Conservation (phyloP, 345 rosid species). For the Stellera chamaejasme region DNA sequence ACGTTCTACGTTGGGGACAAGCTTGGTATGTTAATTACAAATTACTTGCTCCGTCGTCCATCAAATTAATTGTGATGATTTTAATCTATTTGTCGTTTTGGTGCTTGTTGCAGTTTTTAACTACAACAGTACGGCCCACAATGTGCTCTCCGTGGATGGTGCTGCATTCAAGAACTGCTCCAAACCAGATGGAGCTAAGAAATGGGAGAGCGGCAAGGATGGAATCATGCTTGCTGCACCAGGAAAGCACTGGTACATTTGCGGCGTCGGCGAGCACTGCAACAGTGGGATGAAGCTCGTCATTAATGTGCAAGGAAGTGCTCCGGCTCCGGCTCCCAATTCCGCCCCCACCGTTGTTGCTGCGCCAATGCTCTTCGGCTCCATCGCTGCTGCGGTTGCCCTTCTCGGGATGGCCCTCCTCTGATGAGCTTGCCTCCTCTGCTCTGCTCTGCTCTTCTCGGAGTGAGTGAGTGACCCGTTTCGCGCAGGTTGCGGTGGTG, state of each 20-base stretch:
- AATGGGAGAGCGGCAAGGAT: slow-evolving; percentile 16
- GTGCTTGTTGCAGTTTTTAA: slow-evolving; percentile 26
- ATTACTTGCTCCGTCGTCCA: background rate
- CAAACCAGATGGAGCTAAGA: background rate
- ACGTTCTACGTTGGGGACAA: slow-evolving; percentile 27
- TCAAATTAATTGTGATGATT: too few relatives aligned
- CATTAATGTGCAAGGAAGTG: slow-evolving; percentile 18
- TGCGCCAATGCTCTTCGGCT: slow-evolving; percentile 4
- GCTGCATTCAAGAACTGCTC: slow-evolving; percentile 17
- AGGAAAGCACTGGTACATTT: slow-evolving; percentile 30
- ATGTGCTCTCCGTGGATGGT: slow-evolving; percentile 20
- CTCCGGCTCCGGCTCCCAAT: slow-evolving; percentile 1
- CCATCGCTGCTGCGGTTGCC: slow-evolving; percentile 8
- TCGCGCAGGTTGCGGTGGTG: too few relatives aligned
- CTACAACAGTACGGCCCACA: slow-evolving; percentile 17
- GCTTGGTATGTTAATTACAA: slow-evolving; percentile 16
- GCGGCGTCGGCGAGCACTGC: slow-evolving; percentile 20
- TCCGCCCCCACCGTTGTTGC: slow-evolving; percentile 3
- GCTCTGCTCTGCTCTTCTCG: too few relatives aligned
- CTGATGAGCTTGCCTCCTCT: background rate
- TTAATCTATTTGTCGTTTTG: background rate
- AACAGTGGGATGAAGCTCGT: slow-evolving; percentile 18
- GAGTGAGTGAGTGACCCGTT: too few relatives aligned
- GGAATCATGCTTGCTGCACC: slow-evolving; percentile 16
- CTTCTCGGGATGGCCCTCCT: slow-evolving; percentile 11